Base-by-base conservation (phyloP, 139 green algal species). In the Gonium pectorale region DNA sequence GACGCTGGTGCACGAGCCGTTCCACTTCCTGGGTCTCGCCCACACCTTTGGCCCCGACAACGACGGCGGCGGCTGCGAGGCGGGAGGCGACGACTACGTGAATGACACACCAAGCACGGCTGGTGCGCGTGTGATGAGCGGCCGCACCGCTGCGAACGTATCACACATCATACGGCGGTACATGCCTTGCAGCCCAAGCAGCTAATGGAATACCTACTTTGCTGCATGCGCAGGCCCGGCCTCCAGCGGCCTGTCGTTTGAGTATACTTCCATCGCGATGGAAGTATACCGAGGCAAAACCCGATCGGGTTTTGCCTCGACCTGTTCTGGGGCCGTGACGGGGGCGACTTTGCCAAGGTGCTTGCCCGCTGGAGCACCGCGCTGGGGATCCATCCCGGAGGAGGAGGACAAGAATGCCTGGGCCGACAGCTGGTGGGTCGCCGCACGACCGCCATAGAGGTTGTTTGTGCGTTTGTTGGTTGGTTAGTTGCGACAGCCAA, bases 221-320 rank as follows among this genome's bases (percentile, higher is more conserved):
- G n/a, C n/a, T n/a, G n/a, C n/a, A n/a, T n/a, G n/a, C n/a, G n/a
- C n/a, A n/a, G n/a, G n/a, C n/a, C n/a, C n/a, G n/a, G n/a, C n/a
- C n/a, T n/a, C n/a, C n/a, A n/a, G n/a, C n/a, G n/a, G n/a, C 31
- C 54, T 31, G 15, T 33, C 29, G 54, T 64, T 64, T n/a, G 29
- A 29, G 15, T 24, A 5, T 21, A 5, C 11, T 33, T 21, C 54
- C 13, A 46, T n/a, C n/a, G n/a, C n/a, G n/a, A n/a, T n/a, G n/a
- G n/a, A n/a, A n/a, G n/a, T n/a, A n/a, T n/a, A n/a, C n/a, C n/a
- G n/a, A n/a, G n/a, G n/a, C n/a, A n/a, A n/a, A n/a, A n/a, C n/a
- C n/a, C n/a, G n/a, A n/a, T 35, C 29, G 9, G 21, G n/a, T 81
- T 71, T 40, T 81, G 74, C 74, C n/a, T 71, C 7, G 74, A 70